Base-by-base conservation (phyloP, 2,329 filamentous ascomycete species). In the Remersonia thermophila region DNA sequence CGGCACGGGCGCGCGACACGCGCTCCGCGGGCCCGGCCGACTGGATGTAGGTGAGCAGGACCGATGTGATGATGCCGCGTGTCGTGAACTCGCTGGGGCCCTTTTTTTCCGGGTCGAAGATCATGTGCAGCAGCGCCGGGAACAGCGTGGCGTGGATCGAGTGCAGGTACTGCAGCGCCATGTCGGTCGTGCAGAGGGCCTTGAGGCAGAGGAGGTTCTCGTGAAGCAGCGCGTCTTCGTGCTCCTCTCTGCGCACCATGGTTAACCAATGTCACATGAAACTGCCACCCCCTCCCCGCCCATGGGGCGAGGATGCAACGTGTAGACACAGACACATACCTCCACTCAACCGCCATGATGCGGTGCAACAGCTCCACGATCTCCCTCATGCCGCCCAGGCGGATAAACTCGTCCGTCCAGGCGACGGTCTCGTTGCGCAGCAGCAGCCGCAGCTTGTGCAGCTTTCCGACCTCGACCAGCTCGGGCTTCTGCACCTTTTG, bases 51-150 rank as follows among this genome's bases (percentile, higher is more conserved):
- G 83, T 87, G 52, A 94, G 89, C 16, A 98, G 65, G 6, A 96
- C 70, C 33, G 83, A 91, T 27, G 87, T 83, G 53, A 96, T 81
- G 49, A 96, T 84, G 49, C 80, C 81, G 37, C 91, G 79, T 10
- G 91, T 96, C 4, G 83, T 91, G 56, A 94, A 98, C 58, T 98
- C 91, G 62, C 84, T 93, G 0, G 91, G 91, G 0, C 91, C 91
- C 57, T 96, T 96, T 65, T 87, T 93, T 55, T 96, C 89, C n/a
- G 93, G 84, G 51, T 95, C 87, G 51, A 96, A 96, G 28, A 96
- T 68, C 80, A 96, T 86, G 40, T 74, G 73, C 32, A 96, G 62
- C 32, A 98, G 65, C 17, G 83, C 83, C 2, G 89, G 85, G 52
- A 96, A 95, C 7, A 98, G 68, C 0, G 80, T 79, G 5, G 68